Conservation (phyloP, 2,329 filamentous ascomycete species). For the Nectriaceae sp. region DNA sequence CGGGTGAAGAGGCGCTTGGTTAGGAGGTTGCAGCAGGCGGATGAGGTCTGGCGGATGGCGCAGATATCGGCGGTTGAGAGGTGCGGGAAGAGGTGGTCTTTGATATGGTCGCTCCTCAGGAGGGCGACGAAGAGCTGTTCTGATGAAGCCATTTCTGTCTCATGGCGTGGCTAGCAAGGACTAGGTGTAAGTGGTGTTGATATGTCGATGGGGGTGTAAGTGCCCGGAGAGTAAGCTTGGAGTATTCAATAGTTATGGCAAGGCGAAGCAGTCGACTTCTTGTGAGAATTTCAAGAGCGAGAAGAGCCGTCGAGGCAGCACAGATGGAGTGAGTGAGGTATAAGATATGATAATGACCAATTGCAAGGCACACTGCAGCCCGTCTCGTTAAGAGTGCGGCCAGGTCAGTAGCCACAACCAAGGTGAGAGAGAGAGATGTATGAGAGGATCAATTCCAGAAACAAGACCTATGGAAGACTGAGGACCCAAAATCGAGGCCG, state of each 20-base stretch:
- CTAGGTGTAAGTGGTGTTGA: background rate
- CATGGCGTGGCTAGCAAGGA: constrained; percentile 42
- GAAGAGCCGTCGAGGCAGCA: background rate
- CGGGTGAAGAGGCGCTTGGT: constrained; percentile 71
- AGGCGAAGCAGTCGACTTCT: background rate
- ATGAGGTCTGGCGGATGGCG: constrained; percentile 65
- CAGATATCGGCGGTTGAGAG: constrained; percentile 55
- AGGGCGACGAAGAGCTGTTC: constrained; percentile 55
- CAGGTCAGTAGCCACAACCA: background rate
- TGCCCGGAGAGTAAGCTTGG: background rate
- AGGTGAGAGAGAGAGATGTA: background rate
- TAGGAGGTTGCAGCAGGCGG: constrained; percentile 69
- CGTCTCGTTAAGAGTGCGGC: background rate
- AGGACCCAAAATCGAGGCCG: constrained; percentile 1
- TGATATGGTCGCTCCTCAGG: constrained; percentile 54
- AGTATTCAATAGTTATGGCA: background rate
- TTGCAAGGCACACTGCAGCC: background rate
- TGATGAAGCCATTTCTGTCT: constrained; percentile 52
- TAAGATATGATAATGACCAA: background rate
- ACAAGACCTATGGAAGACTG: constrained; percentile 12
- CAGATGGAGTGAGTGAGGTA: too few species aligned
- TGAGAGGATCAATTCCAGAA: constrained; percentile 6
- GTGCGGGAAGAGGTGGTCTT: constrained; percentile 50
- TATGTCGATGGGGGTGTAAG: background rate
- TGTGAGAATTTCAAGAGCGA: background rate